Evolutionary conservation across 768 basidiomycete species (phyloP).

Genomic region (Porpolomopsis calyptriformis): DNA sequence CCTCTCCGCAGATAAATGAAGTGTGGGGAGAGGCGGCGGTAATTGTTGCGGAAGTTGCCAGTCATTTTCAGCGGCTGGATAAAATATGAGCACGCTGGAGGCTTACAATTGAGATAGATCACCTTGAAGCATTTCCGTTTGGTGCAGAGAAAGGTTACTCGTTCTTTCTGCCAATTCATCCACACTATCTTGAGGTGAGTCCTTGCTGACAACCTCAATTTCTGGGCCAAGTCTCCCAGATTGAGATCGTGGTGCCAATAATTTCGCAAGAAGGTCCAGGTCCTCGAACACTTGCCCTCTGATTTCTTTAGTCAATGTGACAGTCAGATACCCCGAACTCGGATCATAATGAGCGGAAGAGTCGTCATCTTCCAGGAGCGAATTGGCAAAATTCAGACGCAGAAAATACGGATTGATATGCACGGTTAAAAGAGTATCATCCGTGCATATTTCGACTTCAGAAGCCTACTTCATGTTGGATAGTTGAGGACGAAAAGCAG

Average conservation of each 20-base stretch:
- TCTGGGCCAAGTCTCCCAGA: slow-evolving; percentile 21
- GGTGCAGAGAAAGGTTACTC: slow-evolving; percentile 38
- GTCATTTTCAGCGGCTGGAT: slow-evolving; percentile 60
- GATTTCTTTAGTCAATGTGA: slow-evolving; percentile 60
- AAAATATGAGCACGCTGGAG: slow-evolving; percentile 1
- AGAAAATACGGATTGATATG: slow-evolving; percentile 82
- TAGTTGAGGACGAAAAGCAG: slow-evolving; percentile 2
- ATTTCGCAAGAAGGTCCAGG: slow-evolving; percentile 66
- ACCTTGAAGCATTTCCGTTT: slow-evolving; percentile 55
- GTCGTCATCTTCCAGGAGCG: slow-evolving; percentile 54
- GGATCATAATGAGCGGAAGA: slow-evolving; percentile 71
- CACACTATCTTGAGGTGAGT: slow-evolving; percentile 11
- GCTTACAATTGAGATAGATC: neutral
- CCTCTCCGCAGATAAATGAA: slow-evolving; percentile 33
- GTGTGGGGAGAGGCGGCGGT: slow-evolving; percentile 28
- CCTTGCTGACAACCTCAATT: slow-evolving; percentile 49
- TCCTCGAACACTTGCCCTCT: slow-evolving; percentile 63
- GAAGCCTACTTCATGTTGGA: slow-evolving; percentile 47
- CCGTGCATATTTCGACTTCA: slow-evolving; percentile 71
- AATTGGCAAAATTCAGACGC: slow-evolving; percentile 63
- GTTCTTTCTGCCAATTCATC: slow-evolving; percentile 36
- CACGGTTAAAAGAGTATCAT: slow-evolving; percentile 56
- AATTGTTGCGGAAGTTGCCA: slow-evolving; percentile 68
- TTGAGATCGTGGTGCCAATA: slow-evolving; percentile 56
- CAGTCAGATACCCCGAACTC: slow-evolving; percentile 61